phyloP scores from a whole-genome alignment of 257 asterid genomes.

The Lantana camara region DNA sequence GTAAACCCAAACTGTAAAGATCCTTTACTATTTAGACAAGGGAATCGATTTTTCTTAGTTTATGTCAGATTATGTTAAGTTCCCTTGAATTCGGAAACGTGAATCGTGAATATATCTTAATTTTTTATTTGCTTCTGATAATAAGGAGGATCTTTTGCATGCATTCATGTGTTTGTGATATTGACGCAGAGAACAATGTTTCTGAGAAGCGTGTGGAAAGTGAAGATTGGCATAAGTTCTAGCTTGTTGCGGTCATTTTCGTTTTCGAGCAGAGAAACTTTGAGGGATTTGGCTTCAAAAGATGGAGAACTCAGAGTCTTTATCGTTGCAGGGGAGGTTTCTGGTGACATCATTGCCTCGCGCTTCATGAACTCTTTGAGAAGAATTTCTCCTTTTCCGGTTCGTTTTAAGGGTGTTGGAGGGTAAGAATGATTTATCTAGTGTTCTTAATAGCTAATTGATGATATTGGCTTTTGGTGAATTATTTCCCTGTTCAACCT shows the following conservation, averaged over 20 bases:
- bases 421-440: slow-evolving; percentile 51
- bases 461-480: background rate
- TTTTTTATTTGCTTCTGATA: no score
- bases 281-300: slow-evolving; percentile 58
- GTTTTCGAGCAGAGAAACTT: slow-evolving; percentile 40
- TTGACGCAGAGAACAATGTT: slow-evolving; percentile 28
- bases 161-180: background rate
- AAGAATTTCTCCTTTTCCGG: slow-evolving; percentile 67
- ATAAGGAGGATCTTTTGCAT: no score
- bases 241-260: slow-evolving; percentile 40
- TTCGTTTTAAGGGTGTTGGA: slow-evolving; percentile 85
- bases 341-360: slow-evolving; percentile 86
- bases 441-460: background rate
- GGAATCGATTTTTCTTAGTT: no score
- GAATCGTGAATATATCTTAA: no score
- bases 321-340: slow-evolving; percentile 96
- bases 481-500: background rate
- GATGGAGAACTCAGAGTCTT: slow-evolving; percentile 93
- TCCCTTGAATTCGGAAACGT: no score
- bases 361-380: slow-evolving; percentile 78
- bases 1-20: no score
- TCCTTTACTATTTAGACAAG: no score
- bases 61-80: no score
- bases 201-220: slow-evolving; percentile 31
- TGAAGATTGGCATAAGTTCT: slow-evolving; percentile 23